Conservation (phyloP, 257 asterid genomes). For the Capsicum chinense region DNA sequence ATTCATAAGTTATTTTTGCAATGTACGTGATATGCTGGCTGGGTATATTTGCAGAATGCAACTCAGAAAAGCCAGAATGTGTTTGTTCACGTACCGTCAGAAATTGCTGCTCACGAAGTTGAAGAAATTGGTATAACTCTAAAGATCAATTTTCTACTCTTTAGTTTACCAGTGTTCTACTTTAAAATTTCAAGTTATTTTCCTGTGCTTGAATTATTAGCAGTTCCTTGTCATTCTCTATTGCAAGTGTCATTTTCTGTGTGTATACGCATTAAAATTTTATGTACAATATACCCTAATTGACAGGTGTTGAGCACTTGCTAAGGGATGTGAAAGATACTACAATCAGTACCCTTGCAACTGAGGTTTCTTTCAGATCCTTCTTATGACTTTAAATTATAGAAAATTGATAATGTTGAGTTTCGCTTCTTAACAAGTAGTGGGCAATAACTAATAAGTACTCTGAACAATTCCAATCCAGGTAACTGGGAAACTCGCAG, state of each 20-base stretch:
- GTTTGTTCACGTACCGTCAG: slow-evolving; percentile 93
- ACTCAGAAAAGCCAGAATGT: slow-evolving; percentile 98
- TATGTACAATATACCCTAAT: slow-evolving; percentile 16
- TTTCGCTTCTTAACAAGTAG: slow-evolving; percentile 10
- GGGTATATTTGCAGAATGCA: slow-evolving; percentile 66
- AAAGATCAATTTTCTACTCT: background rate
- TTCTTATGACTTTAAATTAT: slow-evolving; percentile 14
- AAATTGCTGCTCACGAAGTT: slow-evolving; percentile 98
- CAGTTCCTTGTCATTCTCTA: background rate
- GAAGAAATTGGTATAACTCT: slow-evolving; percentile 80
- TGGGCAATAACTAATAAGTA: background rate
- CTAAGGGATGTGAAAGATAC: slow-evolving; percentile 95
- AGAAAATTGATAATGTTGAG: background rate
- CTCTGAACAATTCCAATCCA: slow-evolving; percentile 36
- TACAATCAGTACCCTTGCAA: slow-evolving; percentile 92
- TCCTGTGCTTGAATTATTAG: background rate
- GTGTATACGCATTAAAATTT: background rate
- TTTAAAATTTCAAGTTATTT: background rate
- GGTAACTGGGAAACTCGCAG: slow-evolving; percentile 96
- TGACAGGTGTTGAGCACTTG: slow-evolving; percentile 91
- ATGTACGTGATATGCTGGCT: slow-evolving; percentile 32
- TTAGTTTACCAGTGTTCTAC: slow-evolving; percentile 2
- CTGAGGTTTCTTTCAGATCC: slow-evolving; percentile 87
- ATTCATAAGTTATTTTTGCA: background rate
- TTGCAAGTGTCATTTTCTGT: background rate